Percentiles rank a stretch among this genome's conserved stretches.
Conservation (phyloP, 768 basidiomycete species). For the Phaeotremella skinneri region DNA sequence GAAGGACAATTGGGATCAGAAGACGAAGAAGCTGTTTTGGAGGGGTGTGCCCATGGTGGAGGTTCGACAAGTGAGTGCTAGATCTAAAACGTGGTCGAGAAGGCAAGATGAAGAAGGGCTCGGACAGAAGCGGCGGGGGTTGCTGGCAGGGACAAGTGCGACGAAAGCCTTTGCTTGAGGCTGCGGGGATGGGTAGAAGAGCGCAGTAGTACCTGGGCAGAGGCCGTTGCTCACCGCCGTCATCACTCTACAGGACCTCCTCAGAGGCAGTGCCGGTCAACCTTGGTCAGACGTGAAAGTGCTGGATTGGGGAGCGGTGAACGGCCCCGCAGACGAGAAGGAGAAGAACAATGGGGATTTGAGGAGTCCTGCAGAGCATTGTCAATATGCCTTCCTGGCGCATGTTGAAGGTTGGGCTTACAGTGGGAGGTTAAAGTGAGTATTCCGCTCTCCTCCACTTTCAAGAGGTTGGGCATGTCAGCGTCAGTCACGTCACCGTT, state of each 20-base stretch:
- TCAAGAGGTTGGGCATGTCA: too few relatives aligned
- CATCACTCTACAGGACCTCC: slow-evolving; percentile 22
- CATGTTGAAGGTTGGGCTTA: slow-evolving; percentile 47
- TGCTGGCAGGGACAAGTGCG: too few relatives aligned
- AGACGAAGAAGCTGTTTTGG: slow-evolving; percentile 33
- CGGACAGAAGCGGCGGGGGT: too few relatives aligned
- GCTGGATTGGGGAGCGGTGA: slow-evolving; percentile 36
- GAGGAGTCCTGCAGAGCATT: slow-evolving; percentile 38
- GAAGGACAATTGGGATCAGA: slow-evolving; percentile 23
- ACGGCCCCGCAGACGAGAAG: slow-evolving; percentile 27
- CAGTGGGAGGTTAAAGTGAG: slow-evolving; percentile 45
- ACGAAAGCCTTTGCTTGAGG: too few relatives aligned
- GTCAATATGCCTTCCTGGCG: slow-evolving; percentile 40
- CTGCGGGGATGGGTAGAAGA: too few relatives aligned
- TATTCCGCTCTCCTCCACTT: neutral
- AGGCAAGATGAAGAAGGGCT: too few relatives aligned
- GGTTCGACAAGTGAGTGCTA: slow-evolving; percentile 33
- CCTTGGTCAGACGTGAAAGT: slow-evolving; percentile 41
- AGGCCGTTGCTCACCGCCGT: neutral
- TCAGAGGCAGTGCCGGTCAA: slow-evolving; percentile 25
- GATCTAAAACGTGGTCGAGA: too few relatives aligned
- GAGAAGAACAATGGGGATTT: slow-evolving; percentile 31
- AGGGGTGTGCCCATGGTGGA: slow-evolving; percentile 38
- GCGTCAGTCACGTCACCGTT: too few relatives aligned
- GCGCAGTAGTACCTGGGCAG: too few relatives aligned